Evolutionary conservation across 2,329 filamentous ascomycete species (phyloP), one percentile per base, ranked within the genome.

Genomic region (Exophiala viscosa): DNA sequence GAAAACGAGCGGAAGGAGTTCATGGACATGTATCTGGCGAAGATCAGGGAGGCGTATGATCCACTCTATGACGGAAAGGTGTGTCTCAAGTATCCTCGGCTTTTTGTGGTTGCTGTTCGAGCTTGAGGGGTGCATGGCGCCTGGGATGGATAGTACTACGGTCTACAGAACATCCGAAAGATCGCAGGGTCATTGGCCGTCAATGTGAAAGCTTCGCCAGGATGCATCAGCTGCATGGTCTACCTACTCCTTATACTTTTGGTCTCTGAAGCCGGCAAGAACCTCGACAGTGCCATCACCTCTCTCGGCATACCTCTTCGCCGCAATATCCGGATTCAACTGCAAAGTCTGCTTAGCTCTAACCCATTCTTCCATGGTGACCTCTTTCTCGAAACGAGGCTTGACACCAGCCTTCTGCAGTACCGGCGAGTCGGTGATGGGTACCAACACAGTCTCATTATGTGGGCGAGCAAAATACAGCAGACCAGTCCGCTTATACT

Each of bases 41-140:
- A 67, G 3, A 42, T 84, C n/a, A 66, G 66, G 54, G 59, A 66
- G 51, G 64, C 60, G 5, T 83, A 83, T 66, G 68, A 68, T 0
- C 45, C 48, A n/a, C 65, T 72, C 44, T 60, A 42, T 2, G 79
- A 83, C 65, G 80, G 79, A 1, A 76, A 70, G 52, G 79, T 84
- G 1, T 58, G 83, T 52, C 62, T 84, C 54, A 69, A 65, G n/a
- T 84, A 79, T 61, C 80, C 79, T 15, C 69, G 81, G 39, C 62
- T 83, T 44, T 83, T 84, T 68, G 67, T 83, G 15, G 75, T 83
- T 17, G 74, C 76, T 18, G 57, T 72, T 62, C n/a, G 59, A 28
- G 13, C 17, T 42, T 42, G 38, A 40, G 38, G 23, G 5, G 23
- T 28, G 23, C 23, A 28, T 28, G 20, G 20, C n/a, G n/a, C n/a